Conservation (phyloP, 192 early-diverging fungal species). For the Coemansia sp. region DNA sequence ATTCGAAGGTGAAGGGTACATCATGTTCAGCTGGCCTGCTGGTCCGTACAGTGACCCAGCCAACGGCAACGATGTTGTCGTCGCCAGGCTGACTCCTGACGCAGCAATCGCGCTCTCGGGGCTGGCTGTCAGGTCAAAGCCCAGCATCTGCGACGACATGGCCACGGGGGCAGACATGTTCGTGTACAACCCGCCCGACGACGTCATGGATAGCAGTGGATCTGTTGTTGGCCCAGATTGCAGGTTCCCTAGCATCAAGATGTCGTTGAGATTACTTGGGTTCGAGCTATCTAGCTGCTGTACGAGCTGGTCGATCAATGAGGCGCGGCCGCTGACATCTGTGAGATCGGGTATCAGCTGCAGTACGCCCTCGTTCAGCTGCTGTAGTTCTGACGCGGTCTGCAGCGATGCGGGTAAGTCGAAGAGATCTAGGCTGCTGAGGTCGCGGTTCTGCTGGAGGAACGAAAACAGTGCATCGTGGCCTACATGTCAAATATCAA, state of each 20-base stretch:
- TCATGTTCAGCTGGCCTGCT: conserved; percentile 2
- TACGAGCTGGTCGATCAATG: conserved; percentile 50
- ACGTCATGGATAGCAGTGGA: conserved; percentile 44
- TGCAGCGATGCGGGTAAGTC: conserved; percentile 50
- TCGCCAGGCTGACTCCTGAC: background rate
- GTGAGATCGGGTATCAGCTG: conserved; percentile 49
- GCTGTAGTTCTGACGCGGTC: conserved; percentile 41
- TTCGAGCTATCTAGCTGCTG: conserved; percentile 55
- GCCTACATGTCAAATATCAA: conserved; percentile 24
- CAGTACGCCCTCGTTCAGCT: conserved; percentile 55
- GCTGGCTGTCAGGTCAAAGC: conserved; percentile 43
- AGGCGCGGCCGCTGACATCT: conserved; percentile 43
- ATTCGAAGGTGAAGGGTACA: conserved; percentile 5
- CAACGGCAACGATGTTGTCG: conserved; percentile 15
- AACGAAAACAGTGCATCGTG: conserved; percentile 37
- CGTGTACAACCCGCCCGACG: conserved; percentile 27
- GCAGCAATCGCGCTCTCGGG: conserved; percentile 20
- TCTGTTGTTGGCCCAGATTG: conserved; percentile 31
- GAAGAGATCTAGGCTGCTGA: conserved; percentile 32
- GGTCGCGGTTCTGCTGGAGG: conserved; percentile 48
- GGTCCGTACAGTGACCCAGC: conserved; percentile 8
- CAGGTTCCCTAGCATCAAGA: conserved; percentile 38
- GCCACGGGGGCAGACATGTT: conserved; percentile 10
- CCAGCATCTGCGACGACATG: conserved; percentile 14
- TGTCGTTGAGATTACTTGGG: conserved; percentile 38